A percentile compares a stretch with the other conserved stretches of the same genome.
Evolutionary conservation across 1,284 basidiomycete genomes (phyloP).

Genomic region (Ceratobasidium sp.): DNA sequence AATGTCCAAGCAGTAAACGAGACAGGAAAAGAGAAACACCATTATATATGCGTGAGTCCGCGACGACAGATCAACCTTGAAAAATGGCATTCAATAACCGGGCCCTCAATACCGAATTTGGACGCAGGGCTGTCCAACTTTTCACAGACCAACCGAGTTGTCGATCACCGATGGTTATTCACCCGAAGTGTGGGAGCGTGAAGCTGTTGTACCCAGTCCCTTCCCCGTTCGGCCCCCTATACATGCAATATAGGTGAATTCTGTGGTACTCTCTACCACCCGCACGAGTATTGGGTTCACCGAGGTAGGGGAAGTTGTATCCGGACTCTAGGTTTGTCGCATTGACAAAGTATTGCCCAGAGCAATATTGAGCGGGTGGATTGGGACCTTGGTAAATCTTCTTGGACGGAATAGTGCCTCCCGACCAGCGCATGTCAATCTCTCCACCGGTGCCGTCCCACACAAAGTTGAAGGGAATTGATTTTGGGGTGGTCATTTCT

Average conservation of each 20-base stretch:
- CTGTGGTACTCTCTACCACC: not conserved
- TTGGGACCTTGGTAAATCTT: not conserved
- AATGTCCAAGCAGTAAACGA: no score
- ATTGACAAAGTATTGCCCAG: not conserved
- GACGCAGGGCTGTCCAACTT: no score
- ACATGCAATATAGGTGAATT: not conserved
- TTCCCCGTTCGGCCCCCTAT: not conserved
- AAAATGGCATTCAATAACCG: no score
- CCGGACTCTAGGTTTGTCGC: not conserved
- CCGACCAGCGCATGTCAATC: not conserved
- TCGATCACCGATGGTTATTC: no score
- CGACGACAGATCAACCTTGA: no score
- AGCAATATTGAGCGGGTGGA: not conserved
- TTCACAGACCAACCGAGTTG: no score
- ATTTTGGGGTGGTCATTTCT: not conserved
- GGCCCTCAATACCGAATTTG: no score
- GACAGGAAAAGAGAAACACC: no score
- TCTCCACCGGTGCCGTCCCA: not conserved
- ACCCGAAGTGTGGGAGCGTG: not conserved
- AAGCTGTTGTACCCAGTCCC: not conserved
- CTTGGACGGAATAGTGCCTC: not conserved
- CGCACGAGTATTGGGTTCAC: not conserved
- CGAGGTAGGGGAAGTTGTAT: not conserved
- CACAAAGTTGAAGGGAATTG: conserved; percentile 15
- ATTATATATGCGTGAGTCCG: no score